phyloP scores from a whole-genome alignment of 1,284 basidiomycete species.

The Cutaneotrichosporon daszewskae region DNA sequence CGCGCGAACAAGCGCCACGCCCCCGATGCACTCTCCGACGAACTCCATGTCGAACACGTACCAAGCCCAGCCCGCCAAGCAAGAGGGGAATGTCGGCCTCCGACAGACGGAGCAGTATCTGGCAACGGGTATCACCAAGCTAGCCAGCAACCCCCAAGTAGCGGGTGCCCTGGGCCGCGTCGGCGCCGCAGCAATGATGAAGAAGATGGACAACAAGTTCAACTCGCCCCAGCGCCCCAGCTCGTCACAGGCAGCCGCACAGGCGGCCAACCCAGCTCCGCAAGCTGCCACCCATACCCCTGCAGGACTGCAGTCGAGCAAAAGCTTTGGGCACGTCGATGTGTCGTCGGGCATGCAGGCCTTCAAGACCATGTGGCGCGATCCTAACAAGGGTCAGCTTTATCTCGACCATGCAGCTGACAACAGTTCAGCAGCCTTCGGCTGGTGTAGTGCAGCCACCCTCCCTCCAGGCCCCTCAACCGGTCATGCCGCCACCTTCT shows the following conservation, averaged over 20 bases:
- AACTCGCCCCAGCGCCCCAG: not conserved
- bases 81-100: not conserved
- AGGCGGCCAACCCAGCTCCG: too few relatives aligned
- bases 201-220: not conserved
- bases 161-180: conserved; percentile 17
- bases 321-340: conserved; percentile 33
- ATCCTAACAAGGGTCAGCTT: conserved; percentile 30
- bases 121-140: conserved; percentile 11
- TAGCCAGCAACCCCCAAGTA: conserved; percentile 15
- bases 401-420: not conserved
- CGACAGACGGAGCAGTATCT: too few relatives aligned
- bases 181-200: conserved; percentile 14
- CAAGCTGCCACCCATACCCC: too few relatives aligned
- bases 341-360: conserved; percentile 27
- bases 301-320: not conserved
- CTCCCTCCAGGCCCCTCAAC: not conserved
- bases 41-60: too few relatives aligned
- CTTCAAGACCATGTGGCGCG: conserved; percentile 36
- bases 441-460: not conserved
- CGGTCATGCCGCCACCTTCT: not conserved
- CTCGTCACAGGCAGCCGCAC: not conserved
- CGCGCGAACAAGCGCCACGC: too few relatives aligned
- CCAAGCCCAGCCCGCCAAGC: too few relatives aligned
- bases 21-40: too few relatives aligned
- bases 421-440: not conserved